Base-by-base conservation (phyloP, 805 yeast species). In the Candida boidinii region DNA sequence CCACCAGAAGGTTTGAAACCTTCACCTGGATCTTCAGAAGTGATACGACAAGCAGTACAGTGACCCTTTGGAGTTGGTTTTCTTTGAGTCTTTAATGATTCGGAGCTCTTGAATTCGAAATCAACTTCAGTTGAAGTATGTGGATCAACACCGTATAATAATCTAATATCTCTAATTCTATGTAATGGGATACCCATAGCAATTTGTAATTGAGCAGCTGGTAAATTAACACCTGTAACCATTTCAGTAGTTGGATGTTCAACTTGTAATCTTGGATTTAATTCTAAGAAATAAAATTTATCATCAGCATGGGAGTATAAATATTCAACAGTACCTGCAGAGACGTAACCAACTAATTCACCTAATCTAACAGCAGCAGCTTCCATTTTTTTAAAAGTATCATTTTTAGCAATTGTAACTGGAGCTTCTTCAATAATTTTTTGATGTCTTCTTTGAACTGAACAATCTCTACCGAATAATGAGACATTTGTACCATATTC, bases 171-270 rank as follows among this genome's bases (percentile, higher is more conserved):
- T 50, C 81, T 75, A 49, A 92, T 82, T 64, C 94, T 75, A 61
- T 92, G 94, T 71, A 92, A 78, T 44, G 98, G 97, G 39, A 92
- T 76, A 74, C 99, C 99, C 99, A 92, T 92, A 42, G 98, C 97
- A 62, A 92, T 85, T 66, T 92, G 98, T 46, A 92, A 75, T 66
- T 92, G 98, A 24, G 99, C 95, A 37, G 96, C 95, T 19, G 99
- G 99, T 56, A 92, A 71, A 56, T 92, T 94, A 34, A 92, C 96
- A 45, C 98, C 98, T 17, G 95, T 81, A 36, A 87, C 98, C 99
- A 92, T 92, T 67, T 92, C 99, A 26, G 98, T 92, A 28, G 98
- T 92, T 52, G 99, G 99, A 71, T 92, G 99, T 72, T 92, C 99
- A 39, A 92, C 99, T 70, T 92, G 99, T 59, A 92, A 72, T 71